Evolutionary conservation across 495 filamentous ascomycete genomes (phyloP).

Genomic region (Penicillium steckii): DNA sequence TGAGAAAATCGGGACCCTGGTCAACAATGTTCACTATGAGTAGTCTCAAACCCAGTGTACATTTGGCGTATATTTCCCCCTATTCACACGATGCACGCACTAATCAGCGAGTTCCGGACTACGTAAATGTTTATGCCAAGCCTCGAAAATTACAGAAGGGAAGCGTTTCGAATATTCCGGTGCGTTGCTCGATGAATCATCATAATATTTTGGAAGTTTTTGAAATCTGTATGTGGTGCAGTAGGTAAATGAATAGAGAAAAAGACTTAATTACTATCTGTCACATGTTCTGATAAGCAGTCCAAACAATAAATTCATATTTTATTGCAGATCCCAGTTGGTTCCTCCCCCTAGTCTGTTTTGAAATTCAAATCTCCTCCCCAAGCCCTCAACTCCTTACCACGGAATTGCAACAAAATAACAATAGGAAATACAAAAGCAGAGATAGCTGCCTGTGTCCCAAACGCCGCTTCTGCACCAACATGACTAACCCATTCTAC

Average conservation of each 20-base stretch:
- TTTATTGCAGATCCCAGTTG: no score
- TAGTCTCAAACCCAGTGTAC: not conserved
- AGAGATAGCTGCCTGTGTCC: not conserved
- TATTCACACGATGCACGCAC: not conserved
- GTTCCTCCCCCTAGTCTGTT: no score
- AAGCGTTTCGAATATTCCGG: no score
- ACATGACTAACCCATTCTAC: not conserved
- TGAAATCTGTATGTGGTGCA: no score
- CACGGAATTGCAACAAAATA: not conserved
- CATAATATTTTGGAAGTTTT: no score
- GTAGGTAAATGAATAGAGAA: no score
- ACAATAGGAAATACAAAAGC: not conserved
- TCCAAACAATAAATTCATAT: no score
- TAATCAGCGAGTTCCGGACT: not conserved
- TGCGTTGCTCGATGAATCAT: no score
- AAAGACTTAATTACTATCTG: no score
- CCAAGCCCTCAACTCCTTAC: not conserved
- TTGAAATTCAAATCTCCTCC: not conserved
- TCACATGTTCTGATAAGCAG: no score
- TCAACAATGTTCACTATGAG: constrained; percentile 19
- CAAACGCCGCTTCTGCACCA: not conserved
- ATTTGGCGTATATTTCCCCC: not conserved
- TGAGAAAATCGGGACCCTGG: constrained; percentile 23
- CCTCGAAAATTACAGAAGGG: no score
- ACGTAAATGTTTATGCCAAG: no score